phyloP scores from a whole-genome alignment of 1,139 yeast species.

The Schwanniomyces etchellsii region DNA sequence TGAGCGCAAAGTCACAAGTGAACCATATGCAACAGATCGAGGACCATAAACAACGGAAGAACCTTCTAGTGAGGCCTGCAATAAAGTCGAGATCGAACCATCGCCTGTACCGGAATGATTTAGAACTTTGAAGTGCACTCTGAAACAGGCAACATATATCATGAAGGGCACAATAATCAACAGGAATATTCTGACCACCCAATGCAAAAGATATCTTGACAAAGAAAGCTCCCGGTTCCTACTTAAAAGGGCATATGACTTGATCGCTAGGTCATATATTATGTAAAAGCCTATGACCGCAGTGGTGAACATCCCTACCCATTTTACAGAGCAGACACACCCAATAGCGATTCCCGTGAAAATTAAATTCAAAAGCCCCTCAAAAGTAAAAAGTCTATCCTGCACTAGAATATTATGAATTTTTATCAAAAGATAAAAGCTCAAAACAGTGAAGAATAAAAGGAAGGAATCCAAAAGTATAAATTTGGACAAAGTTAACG shows the following conservation, averaged over 20 bases:
- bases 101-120: conserved; percentile 78
- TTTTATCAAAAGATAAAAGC: conserved; percentile 52
- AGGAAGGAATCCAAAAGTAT: conserved; percentile 71
- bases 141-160: conserved; percentile 68
- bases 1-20: conserved; percentile 60
- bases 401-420: conserved; percentile 40
- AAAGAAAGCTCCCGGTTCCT: conserved; percentile 24
- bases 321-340: conserved; percentile 87
- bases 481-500: conserved; percentile 62
- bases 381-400: conserved; percentile 32
- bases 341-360: conserved; percentile 82
- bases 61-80: conserved; percentile 62
- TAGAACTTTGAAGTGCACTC: conserved; percentile 70
- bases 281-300: conserved; percentile 83
- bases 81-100: conserved; percentile 63
- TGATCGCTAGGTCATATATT: conserved; percentile 64
- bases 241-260: conserved; percentile 44
- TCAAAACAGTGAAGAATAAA: conserved; percentile 61
- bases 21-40: conserved; percentile 56
- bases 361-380: conserved; percentile 53
- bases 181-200: conserved; percentile 63
- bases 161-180: conserved; percentile 71
- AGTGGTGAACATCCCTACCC: conserved; percentile 93
- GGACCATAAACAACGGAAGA: conserved; percentile 53
- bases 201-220: conserved; percentile 51